Percentiles rank a stretch among this genome's conserved stretches.
Evolutionary conservation across 331 rosid genomes (phyloP).

Genomic region (Malus hybrid): DNA sequence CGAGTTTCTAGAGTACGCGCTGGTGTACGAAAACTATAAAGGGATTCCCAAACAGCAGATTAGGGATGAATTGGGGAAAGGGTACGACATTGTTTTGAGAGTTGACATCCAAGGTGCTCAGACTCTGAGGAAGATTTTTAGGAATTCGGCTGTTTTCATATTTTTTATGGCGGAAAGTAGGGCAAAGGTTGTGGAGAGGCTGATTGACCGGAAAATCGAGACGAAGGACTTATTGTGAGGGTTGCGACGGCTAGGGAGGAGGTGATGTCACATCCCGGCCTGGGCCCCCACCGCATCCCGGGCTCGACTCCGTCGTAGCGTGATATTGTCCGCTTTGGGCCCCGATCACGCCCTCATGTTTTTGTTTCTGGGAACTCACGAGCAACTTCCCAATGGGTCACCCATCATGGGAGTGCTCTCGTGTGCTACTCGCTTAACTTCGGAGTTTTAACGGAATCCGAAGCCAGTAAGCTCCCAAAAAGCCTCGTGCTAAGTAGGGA

Average conservation of each 20-base stretch:
- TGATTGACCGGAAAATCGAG: constrained; percentile 51
- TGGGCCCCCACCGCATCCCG: no score
- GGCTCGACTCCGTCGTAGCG: no score
- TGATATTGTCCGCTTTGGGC: no score
- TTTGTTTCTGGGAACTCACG: no score
- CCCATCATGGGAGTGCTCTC: no score
- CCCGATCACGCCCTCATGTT: no score
- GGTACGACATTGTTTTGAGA: constrained; percentile 62
- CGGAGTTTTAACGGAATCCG: no score
- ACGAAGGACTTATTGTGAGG: constrained; percentile 69
- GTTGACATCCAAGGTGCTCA: constrained; percentile 91
- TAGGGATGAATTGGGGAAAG: constrained; percentile 63
- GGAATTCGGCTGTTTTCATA: constrained; percentile 72
- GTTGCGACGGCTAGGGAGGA: constrained; percentile 83
- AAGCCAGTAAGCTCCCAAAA: no score
- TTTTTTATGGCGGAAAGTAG: constrained; percentile 75
- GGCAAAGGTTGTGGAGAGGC: constrained; percentile 28
- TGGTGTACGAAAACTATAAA: constrained; percentile 83
- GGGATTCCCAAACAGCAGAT: constrained; percentile 89
- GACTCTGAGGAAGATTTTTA: constrained; percentile 59
- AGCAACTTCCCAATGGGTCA: no score
- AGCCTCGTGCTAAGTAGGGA: no score
- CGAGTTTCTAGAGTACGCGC: constrained; percentile 73
- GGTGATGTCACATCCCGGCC: neutral
- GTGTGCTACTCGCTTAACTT: no score